Conservation (phyloP, 345 rosid species). For the Orychophragmus violaceus region DNA sequence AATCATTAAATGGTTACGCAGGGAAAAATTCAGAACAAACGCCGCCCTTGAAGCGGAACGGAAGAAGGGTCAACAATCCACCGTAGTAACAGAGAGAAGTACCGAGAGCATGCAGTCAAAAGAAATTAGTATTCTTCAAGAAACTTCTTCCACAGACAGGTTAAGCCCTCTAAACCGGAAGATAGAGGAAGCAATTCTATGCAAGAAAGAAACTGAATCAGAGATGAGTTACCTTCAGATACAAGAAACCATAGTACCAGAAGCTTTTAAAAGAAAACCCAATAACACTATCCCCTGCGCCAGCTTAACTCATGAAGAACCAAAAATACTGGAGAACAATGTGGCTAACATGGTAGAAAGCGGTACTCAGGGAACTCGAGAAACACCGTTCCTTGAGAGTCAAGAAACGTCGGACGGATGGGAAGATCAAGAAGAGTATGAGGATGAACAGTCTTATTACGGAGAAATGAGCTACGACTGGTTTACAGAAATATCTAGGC, state of each 20-base stretch:
- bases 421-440: neutral
- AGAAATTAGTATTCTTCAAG: neutral
- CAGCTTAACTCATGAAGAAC: too few relatives aligned
- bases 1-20: neutral
- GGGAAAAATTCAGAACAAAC: neutral
- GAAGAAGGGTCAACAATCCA: neutral
- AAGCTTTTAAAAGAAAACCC: too few relatives aligned
- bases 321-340: too few relatives aligned
- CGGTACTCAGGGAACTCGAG: too few relatives aligned
- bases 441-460: neutral
- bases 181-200: neutral
- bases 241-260: neutral
- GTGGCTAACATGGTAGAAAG: too few relatives aligned
- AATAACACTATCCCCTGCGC: too few relatives aligned
- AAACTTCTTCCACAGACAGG: neutral
- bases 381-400: neutral
- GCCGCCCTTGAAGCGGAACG: neutral
- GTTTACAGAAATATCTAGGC: neutral
- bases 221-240: neutral
- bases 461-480: neutral
- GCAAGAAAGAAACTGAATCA: neutral
- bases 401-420: neutral
- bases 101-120: neutral
- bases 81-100: neutral
- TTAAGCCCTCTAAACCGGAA: too few relatives aligned